A percentile compares a stretch with the other conserved stretches of the same genome.
Evolutionary conservation across 768 basidiomycete genomes (phyloP).

Genomic region (Kwoniella dendrophila): DNA sequence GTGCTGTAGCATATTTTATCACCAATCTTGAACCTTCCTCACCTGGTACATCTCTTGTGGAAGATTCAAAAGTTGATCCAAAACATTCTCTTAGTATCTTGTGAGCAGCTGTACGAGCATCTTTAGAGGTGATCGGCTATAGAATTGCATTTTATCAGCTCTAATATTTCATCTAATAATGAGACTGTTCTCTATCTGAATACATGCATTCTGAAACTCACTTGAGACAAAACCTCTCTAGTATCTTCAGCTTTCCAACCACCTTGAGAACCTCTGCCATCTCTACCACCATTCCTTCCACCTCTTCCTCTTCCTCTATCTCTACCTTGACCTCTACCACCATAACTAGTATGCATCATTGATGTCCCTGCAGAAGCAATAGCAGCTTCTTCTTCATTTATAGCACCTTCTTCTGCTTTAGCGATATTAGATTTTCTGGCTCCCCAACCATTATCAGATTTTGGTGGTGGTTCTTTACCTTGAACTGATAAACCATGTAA

Average conservation of each 20-base stretch:
- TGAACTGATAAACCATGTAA: slow-evolving; percentile 77
- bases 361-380: not conserved
- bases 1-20: slow-evolving; percentile 68
- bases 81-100: slow-evolving; percentile 78
- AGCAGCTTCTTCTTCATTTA: slow-evolving; percentile 29
- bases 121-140: slow-evolving; percentile 82
- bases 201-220: slow-evolving; percentile 57
- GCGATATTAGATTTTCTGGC: slow-evolving; percentile 10
- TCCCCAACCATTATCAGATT: slow-evolving; percentile 76
- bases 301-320: slow-evolving; percentile 49
- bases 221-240: slow-evolving; percentile 78
- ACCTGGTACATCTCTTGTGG: slow-evolving; percentile 60
- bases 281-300: slow-evolving; percentile 40
- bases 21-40: slow-evolving; percentile 75
- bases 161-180: not conserved
- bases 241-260: slow-evolving; percentile 60
- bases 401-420: slow-evolving; percentile 29
- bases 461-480: slow-evolving; percentile 74
- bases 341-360: slow-evolving; percentile 3
- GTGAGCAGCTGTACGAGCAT: slow-evolving; percentile 78
- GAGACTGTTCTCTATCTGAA: not conserved
- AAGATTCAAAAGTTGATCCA: slow-evolving; percentile 77
- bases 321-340: slow-evolving; percentile 44
- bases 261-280: slow-evolving; percentile 34
- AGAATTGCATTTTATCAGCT: not conserved